Evolutionary conservation across 2,329 filamentous ascomycete genomes (phyloP), one percentile per base, ranked within the genome.

Genomic region (Emmonsiellopsis sp.): DNA sequence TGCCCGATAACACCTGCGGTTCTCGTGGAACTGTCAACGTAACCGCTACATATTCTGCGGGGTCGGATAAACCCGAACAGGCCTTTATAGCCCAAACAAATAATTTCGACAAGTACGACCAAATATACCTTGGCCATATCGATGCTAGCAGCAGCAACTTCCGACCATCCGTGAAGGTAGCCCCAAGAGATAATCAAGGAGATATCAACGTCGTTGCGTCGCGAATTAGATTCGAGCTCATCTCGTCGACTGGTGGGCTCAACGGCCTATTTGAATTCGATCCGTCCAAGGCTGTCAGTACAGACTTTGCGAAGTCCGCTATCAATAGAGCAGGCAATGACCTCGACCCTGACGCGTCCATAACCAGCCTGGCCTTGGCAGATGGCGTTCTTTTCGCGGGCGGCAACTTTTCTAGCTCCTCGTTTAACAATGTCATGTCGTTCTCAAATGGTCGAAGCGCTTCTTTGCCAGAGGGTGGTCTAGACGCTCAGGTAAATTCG

Each of bases 51-150:
- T 83, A 93, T 74, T 79, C 82, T 2, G 68, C 67, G 40, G 64
- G 64, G 33, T 71, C 60, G 63, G 76, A 65, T 63, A 71, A 62
- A 57, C 74, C 80, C 5, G 76, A 84, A 54, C 77, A 81, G 32
- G 81, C 77, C 0, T 78, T 80, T 0, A 73, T 96, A 6, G 94
- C 81, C 66, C 93, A 98, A 70, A 95, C 91, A 14, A 98, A 98
- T 71, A 81, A 94, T 66, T 94, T 85, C 68, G 92, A 97, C 75
- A 98, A 98, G 70, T 97, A 95, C 65, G 93, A 98, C 65, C 84
- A 88, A 60, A 84, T 98, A 55, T 95, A 90, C 71, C 86, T 85
- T 59, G 93, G 91, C 46, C 83, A 83, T 59, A 83, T 98, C 52
- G 89, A 97, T 65, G 84, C 84, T 52, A 83, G 80, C 51, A 85